Base-by-base conservation (phyloP, 371 early-diverging fungal species). In the Mucor indicus region DNA sequence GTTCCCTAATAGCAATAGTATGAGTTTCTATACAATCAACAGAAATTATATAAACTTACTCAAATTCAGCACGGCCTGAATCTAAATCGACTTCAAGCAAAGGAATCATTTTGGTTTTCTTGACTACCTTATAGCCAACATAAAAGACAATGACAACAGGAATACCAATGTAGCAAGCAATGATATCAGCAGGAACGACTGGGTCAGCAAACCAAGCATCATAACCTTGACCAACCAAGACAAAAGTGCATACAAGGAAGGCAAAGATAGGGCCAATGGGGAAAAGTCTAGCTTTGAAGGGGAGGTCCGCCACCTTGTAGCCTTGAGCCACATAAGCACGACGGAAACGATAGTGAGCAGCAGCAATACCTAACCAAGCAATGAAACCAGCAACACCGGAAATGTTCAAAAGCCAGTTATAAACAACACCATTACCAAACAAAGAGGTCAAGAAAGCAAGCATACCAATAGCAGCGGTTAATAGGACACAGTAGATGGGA, bases 271-370 rank as follows among this genome's bases (percentile, higher is more conserved):
- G 86, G 2, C 87, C 89, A 30, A 67, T 49, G 1, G 93, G 93
- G 61, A 79, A 89, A 8, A 81, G 55, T 7, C 80, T 75, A 0
- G 92, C 84, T 30, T 58, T 57, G 60, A 88, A 93, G 0, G 92
- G 89, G 23, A 93, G 67, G 25, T 85, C 87, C 4, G 64, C 57
- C 33, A 87, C 60, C 8, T 67, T 57, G 30, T 75, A 76, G 5
- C 87, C 87, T 64, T 93, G 93, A 12, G 77, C 77, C 19, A 69
- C 55, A 55, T 80, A 86, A 10, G 92, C 92, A 39, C 70, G 75
- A 32, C 92, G 87, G 83, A 93, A 93, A 12, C 92, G 85, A 42
- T 80, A 75, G 57, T 93, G 92, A 40, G 81, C 77, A 27, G 84
- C 63, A 5, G 81, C 77, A 57, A 93, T 93, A 51, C 86, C 67